phyloP scores from a whole-genome alignment of 768 basidiomycete species.

The Nevesoporus exiguus region DNA sequence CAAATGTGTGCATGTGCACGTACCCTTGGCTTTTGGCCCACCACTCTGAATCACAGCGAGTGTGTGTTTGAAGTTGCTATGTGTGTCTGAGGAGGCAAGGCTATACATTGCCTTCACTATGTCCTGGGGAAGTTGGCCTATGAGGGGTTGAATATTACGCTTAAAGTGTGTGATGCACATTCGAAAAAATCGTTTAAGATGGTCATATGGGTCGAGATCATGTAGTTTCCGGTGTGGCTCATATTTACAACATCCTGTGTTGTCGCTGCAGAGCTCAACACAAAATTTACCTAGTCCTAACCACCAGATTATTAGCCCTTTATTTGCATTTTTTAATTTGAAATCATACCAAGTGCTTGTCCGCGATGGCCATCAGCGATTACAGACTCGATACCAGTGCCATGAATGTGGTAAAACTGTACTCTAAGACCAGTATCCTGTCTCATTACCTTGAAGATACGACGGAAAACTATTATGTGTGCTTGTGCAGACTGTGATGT shows the following conservation, averaged over 20 bases:
- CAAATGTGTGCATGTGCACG: no score
- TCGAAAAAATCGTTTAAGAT: neutral
- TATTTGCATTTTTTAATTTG: no score
- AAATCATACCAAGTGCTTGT: neutral
- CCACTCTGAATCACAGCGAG: no score
- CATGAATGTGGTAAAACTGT: neutral
- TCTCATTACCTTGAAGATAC: constrained; percentile 2
- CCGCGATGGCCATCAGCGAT: constrained; percentile 3
- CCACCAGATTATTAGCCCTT: no score
- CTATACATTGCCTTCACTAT: no score
- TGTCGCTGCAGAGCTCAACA: neutral
- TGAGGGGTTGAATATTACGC: neutral
- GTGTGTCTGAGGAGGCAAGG: no score
- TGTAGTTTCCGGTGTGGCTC: neutral
- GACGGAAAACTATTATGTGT: neutral
- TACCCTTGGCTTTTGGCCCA: no score
- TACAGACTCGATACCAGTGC: constrained; percentile 1
- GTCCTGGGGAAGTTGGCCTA: no score
- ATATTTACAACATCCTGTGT: neutral
- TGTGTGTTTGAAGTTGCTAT: no score
- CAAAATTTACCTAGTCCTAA: constrained; percentile 7
- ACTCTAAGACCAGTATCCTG: neutral
- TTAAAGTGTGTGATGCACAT: neutral
- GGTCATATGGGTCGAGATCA: constrained; percentile 5
- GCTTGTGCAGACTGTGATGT: neutral